Percentiles rank a stretch among this genome's conserved stretches.
Conservation (phyloP, 805 yeast species). For the Ogataea trehalophila region DNA sequence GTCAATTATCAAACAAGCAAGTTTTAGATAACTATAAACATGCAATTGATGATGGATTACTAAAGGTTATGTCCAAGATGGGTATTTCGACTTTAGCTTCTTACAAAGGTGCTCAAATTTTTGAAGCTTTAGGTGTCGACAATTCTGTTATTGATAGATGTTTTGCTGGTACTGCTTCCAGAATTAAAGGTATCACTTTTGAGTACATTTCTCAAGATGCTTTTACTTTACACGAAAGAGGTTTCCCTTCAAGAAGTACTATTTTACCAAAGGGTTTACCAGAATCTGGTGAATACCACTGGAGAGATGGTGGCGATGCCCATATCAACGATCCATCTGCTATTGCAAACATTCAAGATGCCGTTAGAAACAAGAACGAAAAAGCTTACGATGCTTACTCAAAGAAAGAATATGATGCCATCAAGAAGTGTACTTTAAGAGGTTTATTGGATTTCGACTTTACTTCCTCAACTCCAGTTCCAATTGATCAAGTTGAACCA, state of each 20-base stretch:
- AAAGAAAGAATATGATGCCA: constrained; percentile 86
- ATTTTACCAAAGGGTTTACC: constrained; percentile 72
- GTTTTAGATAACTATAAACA: constrained; percentile 75
- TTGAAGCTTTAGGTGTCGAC: constrained; percentile 94
- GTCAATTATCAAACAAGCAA: constrained; percentile 48
- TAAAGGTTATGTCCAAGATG: constrained; percentile 98
- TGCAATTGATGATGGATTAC: constrained; percentile 84
- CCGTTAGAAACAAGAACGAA: constrained; percentile 96
- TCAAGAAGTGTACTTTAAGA: constrained; percentile 87
- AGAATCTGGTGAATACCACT: constrained; percentile 95
- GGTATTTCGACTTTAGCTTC: constrained; percentile 97
- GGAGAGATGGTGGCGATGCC: constrained; percentile 98
- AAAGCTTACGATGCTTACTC: constrained; percentile 87
- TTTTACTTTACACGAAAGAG: constrained; percentile 86
- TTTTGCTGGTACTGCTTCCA: constrained; percentile 95
- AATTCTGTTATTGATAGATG: constrained; percentile 93
- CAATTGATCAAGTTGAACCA: constrained; percentile 97
- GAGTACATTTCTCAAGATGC: constrained; percentile 97
- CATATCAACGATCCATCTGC: constrained; percentile 95
- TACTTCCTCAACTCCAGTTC: constrained; percentile 66
- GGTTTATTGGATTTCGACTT: constrained; percentile 91
- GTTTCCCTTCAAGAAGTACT: constrained; percentile 75
- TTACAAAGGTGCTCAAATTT: constrained; percentile 98
- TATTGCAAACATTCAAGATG: constrained; percentile 92
- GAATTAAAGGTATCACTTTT: constrained; percentile 93